phyloP scores from a whole-genome alignment of 2,329 filamentous ascomycete species.

The Fusarium globosum region DNA sequence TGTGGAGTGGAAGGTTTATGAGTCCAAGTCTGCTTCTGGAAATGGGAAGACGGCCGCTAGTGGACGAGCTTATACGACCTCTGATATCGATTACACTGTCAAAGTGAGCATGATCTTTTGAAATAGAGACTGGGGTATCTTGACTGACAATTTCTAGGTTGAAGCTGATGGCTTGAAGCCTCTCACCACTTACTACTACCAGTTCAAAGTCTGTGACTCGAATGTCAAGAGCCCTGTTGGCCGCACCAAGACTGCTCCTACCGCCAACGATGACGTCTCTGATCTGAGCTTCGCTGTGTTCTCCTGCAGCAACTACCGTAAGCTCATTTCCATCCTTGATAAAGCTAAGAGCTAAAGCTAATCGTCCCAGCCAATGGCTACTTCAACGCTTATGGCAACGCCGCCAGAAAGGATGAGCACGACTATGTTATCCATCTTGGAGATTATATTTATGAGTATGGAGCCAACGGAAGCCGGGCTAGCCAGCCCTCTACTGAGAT shows the following conservation, averaged over 20 bases:
- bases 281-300: constrained; percentile 74
- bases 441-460: constrained; percentile 72
- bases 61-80: constrained; percentile 75
- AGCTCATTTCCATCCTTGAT: background rate
- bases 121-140: fast-evolving
- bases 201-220: constrained; percentile 75
- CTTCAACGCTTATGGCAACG: constrained; percentile 70
- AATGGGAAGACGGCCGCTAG: constrained; percentile 58
- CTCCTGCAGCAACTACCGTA: constrained; percentile 75
- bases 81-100: constrained; percentile 80
- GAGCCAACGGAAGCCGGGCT: constrained; percentile 38
- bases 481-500: constrained; percentile 34
- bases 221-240: constrained; percentile 71
- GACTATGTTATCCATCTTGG: constrained; percentile 71
- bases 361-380: constrained; percentile 54
- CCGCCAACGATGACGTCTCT: constrained; percentile 64
- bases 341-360: background rate
- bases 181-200: constrained; percentile 75
- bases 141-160: constrained; percentile 55
- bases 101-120: constrained; percentile 59
- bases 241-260: constrained; percentile 76
- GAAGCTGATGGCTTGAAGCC: constrained; percentile 72
- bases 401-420: constrained; percentile 67
- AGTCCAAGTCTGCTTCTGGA: constrained; percentile 53
- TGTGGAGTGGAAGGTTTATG: constrained; percentile 69